A percentile compares a stretch with the other conserved stretches of the same genome.
phyloP scores from a whole-genome alignment of 257 asterid genomes.

The Rehmannia glutinosa region DNA sequence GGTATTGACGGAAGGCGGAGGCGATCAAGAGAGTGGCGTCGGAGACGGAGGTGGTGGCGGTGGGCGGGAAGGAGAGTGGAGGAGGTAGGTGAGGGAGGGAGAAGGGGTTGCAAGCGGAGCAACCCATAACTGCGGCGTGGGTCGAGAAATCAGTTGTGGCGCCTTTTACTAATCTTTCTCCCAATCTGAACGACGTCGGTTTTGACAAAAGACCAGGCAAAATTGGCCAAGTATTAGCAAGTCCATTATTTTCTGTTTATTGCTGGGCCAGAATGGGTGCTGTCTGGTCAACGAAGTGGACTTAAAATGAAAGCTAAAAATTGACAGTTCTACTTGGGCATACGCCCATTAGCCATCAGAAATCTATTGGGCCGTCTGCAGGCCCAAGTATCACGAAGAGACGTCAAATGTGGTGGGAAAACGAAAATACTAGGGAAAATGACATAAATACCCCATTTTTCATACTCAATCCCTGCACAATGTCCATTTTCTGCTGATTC shows the following conservation, averaged over 20 bases:
- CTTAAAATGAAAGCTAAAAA: neutral
- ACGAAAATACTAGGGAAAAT: no score
- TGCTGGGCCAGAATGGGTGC: no score
- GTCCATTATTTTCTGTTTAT: neutral
- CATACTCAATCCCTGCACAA: no score
- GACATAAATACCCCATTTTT: no score
- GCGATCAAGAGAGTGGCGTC: constrained; percentile 7
- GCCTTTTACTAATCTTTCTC: constrained; percentile 14
- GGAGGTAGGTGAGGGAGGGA: constrained; percentile 11
- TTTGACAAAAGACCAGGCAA: neutral
- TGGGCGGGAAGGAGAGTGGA: constrained; percentile 15
- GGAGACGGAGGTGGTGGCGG: constrained; percentile 21
- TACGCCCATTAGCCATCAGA: neutral
- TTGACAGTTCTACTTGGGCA: no score
- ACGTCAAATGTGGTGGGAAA: no score
- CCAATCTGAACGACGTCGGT: constrained; percentile 11
- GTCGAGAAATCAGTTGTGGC: constrained; percentile 21
- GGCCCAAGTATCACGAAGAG: no score
- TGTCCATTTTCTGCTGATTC: no score
- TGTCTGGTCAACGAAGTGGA: no score
- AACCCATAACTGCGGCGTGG: constrained; percentile 36
- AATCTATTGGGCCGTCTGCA: neutral
- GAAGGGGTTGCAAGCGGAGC: constrained; percentile 38
- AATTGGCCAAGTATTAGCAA: neutral
- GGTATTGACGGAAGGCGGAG: constrained; percentile 15